phyloP scores from a whole-genome alignment of 208 protist genomes.

The Phytomonas francai region DNA sequence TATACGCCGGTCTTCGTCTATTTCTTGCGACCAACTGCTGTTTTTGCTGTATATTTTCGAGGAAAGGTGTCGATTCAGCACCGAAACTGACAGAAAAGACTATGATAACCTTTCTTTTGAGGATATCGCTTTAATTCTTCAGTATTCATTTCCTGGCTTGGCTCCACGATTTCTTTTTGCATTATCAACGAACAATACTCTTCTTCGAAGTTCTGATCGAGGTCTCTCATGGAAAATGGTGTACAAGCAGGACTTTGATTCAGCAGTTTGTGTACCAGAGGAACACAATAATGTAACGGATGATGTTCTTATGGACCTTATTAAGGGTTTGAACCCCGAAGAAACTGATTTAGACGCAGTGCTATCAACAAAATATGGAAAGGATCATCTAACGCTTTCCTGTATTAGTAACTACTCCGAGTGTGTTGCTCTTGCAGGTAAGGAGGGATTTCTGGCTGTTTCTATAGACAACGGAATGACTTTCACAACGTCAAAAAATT shows the following conservation, averaged over 20 bases:
- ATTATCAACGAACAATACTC: conserved; percentile 30
- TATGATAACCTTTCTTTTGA: conserved; percentile 14
- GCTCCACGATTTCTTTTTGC: conserved; percentile 58
- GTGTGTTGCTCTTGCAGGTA: conserved; percentile 43
- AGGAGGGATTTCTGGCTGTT: conserved; percentile 39
- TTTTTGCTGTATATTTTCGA: conserved; percentile 20
- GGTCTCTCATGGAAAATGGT: conserved; percentile 43
- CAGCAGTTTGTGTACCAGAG: neutral
- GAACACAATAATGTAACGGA: neutral
- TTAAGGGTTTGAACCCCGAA: neutral
- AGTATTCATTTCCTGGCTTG: conserved; percentile 21
- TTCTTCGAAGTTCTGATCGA: conserved; percentile 60
- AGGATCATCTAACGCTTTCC: conserved; percentile 6
- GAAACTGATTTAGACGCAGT: neutral
- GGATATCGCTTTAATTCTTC: conserved; percentile 20
- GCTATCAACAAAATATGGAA: neutral
- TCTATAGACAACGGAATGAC: conserved; percentile 59
- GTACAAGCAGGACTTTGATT: conserved; percentile 11
- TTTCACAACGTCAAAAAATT: conserved; percentile 23
- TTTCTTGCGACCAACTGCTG: conserved; percentile 18
- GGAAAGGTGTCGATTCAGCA: neutral
- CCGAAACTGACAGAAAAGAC: neutral
- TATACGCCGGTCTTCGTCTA: conserved; percentile 28
- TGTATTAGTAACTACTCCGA: conserved; percentile 25
- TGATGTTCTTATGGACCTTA: conserved; percentile 8